Percentiles rank a stretch among this genome's conserved stretches.
phyloP scores from a whole-genome alignment of 202 grass and related monocot genomes.

The Saccharum hybrid region DNA sequence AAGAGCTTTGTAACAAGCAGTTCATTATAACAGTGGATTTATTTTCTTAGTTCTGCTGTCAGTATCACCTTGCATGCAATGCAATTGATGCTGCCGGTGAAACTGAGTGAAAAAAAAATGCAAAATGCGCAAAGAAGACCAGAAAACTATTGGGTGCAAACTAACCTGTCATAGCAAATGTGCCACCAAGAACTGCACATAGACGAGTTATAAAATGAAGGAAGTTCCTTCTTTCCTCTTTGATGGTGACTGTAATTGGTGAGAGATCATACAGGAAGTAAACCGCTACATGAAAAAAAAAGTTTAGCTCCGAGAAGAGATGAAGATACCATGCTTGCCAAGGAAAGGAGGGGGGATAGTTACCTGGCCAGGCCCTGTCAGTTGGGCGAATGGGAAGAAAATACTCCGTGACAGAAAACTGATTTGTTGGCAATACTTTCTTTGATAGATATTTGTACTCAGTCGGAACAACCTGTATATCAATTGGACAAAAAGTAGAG shows the following conservation, averaged over 20 bases:
- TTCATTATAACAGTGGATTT: background rate
- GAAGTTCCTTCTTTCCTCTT: slow-evolving; percentile 93
- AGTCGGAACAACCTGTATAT: slow-evolving; percentile 90
- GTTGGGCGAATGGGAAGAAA: slow-evolving; percentile 69
- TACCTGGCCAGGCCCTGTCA: slow-evolving; percentile 95
- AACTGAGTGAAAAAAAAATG: background rate
- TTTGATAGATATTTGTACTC: slow-evolving; percentile 95
- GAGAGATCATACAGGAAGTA: slow-evolving; percentile 98
- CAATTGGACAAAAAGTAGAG: slow-evolving; percentile 40
- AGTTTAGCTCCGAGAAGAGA: slow-evolving; percentile 42
- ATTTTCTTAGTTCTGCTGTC: background rate
- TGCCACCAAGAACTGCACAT: slow-evolving; percentile 96
- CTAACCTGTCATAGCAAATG: slow-evolving; percentile 97
- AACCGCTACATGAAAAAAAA: slow-evolving; percentile 67
- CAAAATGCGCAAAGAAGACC: slow-evolving; percentile 10
- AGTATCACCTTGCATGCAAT: background rate
- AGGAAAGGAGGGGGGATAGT: slow-evolving; percentile 2
- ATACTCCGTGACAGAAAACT: slow-evolving; percentile 98
- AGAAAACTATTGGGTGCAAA: background rate
- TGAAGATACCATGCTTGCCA: slow-evolving; percentile 4
- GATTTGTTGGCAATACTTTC: slow-evolving; percentile 88
- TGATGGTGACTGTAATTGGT: slow-evolving; percentile 95
- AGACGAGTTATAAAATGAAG: slow-evolving; percentile 96
- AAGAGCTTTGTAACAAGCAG: slow-evolving; percentile 5
- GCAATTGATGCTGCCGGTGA: background rate